Conservation (phyloP, 129 eudicot species). For the Apium graveolens region DNA sequence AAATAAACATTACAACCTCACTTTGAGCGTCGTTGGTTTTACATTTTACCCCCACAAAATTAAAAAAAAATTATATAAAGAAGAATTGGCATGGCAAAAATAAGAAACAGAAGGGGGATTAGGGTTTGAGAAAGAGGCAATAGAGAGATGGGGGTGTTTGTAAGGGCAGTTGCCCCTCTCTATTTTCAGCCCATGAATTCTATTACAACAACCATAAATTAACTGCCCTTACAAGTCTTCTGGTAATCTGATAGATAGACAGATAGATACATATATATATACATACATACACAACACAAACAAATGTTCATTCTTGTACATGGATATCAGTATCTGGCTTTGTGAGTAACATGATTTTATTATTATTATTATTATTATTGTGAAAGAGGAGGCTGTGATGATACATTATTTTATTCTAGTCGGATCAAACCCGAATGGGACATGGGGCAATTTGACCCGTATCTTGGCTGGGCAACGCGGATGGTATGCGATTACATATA, state of each 20-base stretch:
- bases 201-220: not conserved
- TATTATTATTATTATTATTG: not conserved
- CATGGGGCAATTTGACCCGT: not conserved
- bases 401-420: not conserved
- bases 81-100: no score
- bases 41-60: no score
- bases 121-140: not conserved
- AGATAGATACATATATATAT: not conserved
- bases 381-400: not conserved
- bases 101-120: not conserved
- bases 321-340: not conserved
- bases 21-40: no score
- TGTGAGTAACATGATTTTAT: not conserved
- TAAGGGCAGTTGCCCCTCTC: constrained; percentile 3
- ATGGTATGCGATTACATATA: not conserved
- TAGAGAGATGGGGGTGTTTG: not conserved
- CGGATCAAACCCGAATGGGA: not conserved
- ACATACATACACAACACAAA: not conserved
- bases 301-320: not conserved
- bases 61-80: no score
- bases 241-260: not conserved
- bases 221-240: not conserved
- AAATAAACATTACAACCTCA: no score
- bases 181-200: not conserved
- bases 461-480: constrained; percentile 3